These are phyloP conservation scores for Rhynchosporium graminicola DNA, from an alignment of 2,329 filamentous ascomycete genomes.

Conservation along the genomic window DNA sequence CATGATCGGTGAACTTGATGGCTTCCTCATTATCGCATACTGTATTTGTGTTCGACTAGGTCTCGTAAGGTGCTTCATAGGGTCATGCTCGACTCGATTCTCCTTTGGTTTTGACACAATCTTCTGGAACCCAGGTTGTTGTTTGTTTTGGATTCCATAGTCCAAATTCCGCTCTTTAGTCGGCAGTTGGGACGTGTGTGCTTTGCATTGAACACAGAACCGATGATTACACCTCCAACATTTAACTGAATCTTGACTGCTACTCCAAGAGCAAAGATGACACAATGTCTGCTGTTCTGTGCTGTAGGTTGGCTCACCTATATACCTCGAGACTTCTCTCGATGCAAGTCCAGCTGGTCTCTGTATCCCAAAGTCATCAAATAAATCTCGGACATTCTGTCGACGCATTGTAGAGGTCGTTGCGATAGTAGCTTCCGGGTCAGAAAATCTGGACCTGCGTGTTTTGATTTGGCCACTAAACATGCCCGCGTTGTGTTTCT, in stretches of 20 bases:
- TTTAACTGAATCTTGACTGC: slow-evolving; percentile 43
- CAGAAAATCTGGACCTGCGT: slow-evolving; percentile 21
- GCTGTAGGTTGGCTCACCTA: slow-evolving; percentile 33
- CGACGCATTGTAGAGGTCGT: slow-evolving; percentile 43
- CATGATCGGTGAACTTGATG: slow-evolving; percentile 7
- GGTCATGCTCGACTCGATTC: slow-evolving; percentile 10
- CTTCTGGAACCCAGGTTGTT: neutral
- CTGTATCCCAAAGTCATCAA: slow-evolving; percentile 49
- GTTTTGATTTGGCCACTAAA: slow-evolving; percentile 18
- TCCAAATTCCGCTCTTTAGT: neutral
- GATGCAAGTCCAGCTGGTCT: slow-evolving; percentile 45
- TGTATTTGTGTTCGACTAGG: slow-evolving; percentile 13
- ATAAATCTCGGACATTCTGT: slow-evolving; percentile 50
- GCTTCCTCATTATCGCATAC: neutral
- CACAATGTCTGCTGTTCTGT: slow-evolving; percentile 44
- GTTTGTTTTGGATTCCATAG: neutral
- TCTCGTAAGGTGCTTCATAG: slow-evolving; percentile 14
- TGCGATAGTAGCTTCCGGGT: slow-evolving; percentile 27
- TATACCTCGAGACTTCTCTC: slow-evolving; percentile 44
- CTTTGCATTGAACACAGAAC: slow-evolving; percentile 50
- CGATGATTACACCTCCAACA: slow-evolving; percentile 54
- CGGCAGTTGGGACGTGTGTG: neutral
- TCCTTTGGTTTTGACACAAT: slow-evolving; percentile 8
- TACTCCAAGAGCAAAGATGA: slow-evolving; percentile 50
- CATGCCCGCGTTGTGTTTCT: slow-evolving; percentile 10